Conservation (phyloP, 2,329 filamentous ascomycete species). For the Penicillium sp. region DNA sequence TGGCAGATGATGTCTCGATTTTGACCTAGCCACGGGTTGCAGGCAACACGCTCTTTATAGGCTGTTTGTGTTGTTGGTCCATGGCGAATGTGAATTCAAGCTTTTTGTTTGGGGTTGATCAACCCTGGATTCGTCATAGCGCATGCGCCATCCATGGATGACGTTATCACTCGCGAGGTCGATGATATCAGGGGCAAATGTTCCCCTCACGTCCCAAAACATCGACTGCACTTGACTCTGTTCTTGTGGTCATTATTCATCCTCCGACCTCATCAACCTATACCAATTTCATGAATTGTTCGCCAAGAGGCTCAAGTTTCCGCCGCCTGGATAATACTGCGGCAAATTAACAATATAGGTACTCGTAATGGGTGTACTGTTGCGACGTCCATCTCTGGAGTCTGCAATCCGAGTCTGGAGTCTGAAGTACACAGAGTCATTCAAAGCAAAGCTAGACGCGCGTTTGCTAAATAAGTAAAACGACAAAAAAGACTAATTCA, state of each 20-base stretch:
- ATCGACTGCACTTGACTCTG: background rate
- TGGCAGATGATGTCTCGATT: background rate
- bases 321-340: background rate
- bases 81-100: background rate
- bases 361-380: background rate
- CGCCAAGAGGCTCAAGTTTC: background rate
- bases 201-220: background rate
- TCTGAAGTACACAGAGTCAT: background rate
- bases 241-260: background rate
- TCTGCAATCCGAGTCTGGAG: background rate
- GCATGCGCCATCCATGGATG: background rate
- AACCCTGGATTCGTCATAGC: background rate
- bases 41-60: background rate
- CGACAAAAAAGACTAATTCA: background rate
- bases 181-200: slow-evolving; percentile 5
- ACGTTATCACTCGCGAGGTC: background rate
- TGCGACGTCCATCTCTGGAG: background rate
- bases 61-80: background rate
- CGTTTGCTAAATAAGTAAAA: background rate
- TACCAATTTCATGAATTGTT: background rate
- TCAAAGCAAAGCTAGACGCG: background rate
- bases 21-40: background rate
- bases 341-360: background rate
- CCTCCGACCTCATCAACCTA: background rate
- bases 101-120: background rate